Percentiles rank a stretch among this genome's conserved stretches.
Conservation (phyloP, 2,329 filamentous ascomycete genomes). For the Ophiostoma piceae region DNA sequence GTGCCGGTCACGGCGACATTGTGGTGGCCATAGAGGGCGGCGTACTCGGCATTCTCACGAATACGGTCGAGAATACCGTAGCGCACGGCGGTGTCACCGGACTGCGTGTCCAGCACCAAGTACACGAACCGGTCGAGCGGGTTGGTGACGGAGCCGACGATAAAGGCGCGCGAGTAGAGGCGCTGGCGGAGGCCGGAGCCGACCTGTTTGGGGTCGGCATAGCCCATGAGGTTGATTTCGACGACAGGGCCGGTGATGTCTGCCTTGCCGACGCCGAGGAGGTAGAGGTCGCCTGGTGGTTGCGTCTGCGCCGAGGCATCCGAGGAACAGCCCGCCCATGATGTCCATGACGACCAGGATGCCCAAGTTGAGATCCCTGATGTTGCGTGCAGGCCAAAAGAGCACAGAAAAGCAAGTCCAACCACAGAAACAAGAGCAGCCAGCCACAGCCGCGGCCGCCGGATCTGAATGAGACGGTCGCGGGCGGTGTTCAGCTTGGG, state of each 20-base stretch:
- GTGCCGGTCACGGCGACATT: conserved; percentile 89
- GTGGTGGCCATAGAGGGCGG: conserved; percentile 61
- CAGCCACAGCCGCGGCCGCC: not conserved
- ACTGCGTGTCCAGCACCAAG: conserved; percentile 77
- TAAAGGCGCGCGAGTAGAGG: conserved; percentile 80
- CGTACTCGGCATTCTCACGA: conserved; percentile 66
- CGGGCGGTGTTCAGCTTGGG: not conserved
- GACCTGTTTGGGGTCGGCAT: conserved; percentile 72
- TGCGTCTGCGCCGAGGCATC: not conserved
- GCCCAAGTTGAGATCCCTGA: not conserved
- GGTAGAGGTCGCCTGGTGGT: conserved; percentile 33
- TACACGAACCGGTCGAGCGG: conserved; percentile 73
- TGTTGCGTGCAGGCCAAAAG: not conserved
- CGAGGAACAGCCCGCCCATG: not conserved
- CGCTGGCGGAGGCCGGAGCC: conserved; percentile 79
- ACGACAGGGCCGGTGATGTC: conserved; percentile 68
- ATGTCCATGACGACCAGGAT: not conserved
- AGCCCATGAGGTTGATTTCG: conserved; percentile 86
- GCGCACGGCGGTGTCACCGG: conserved; percentile 79
- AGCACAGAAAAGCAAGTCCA: not conserved
- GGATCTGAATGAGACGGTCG: not conserved
- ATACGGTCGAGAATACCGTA: conserved; percentile 74
- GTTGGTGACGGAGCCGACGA: conserved; percentile 63
- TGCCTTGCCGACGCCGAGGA: conserved; percentile 49
- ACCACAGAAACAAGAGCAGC: not conserved